Conservation (phyloP, 1,139 yeast species). For the Blastobotrys illinoisensis region DNA sequence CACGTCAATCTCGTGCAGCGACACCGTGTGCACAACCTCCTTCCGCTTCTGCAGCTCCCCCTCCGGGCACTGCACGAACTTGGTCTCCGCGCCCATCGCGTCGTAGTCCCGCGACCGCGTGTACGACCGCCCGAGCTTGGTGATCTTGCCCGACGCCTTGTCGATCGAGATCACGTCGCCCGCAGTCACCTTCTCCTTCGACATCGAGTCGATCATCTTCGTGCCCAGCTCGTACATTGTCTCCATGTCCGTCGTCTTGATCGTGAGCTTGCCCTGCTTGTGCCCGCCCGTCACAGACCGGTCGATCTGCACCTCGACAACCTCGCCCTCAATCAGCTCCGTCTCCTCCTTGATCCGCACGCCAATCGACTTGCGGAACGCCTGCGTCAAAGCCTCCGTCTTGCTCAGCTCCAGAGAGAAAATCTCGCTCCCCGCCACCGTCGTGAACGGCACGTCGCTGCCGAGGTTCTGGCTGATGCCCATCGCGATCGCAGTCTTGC, state of each 20-base stretch:
- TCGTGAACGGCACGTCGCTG: slow-evolving; percentile 89
- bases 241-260: slow-evolving; percentile 98
- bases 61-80: slow-evolving; percentile 96
- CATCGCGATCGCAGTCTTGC: slow-evolving; percentile 98
- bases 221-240: slow-evolving; percentile 95
- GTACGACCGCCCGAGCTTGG: slow-evolving; percentile 91
- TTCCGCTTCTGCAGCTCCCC: slow-evolving; percentile 96
- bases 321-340: slow-evolving; percentile 97
- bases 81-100: slow-evolving; percentile 98
- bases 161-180: slow-evolving; percentile 97
- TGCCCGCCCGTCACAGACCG: slow-evolving; percentile 96
- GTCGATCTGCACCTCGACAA: slow-evolving; percentile 95
- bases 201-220: slow-evolving; percentile 94
- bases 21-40: slow-evolving; percentile 93
- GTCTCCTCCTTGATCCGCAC: slow-evolving; percentile 94
- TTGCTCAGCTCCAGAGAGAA: slow-evolving; percentile 87
- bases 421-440: slow-evolving; percentile 90
- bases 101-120: slow-evolving; percentile 96
- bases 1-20: slow-evolving; percentile 95
- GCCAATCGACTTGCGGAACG: slow-evolving; percentile 92
- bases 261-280: slow-evolving; percentile 95
- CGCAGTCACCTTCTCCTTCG: slow-evolving; percentile 92
- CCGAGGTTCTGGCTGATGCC: slow-evolving; percentile 90
- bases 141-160: slow-evolving; percentile 89
- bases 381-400: slow-evolving; percentile 94